Base-by-base conservation (phyloP, 345 rosid genomes). In the Cardiospermum halicacabum region DNA sequence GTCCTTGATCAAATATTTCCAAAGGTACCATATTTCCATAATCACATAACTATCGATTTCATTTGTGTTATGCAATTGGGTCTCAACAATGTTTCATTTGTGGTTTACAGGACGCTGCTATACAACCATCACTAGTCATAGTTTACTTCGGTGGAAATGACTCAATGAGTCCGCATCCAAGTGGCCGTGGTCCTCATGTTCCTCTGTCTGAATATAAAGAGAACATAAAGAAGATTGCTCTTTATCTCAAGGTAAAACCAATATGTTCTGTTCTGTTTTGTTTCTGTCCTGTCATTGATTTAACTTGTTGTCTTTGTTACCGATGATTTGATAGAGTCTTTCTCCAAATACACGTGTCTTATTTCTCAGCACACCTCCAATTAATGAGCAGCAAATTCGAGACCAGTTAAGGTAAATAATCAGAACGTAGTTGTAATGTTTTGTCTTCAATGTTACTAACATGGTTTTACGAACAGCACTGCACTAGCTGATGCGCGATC, bases 71-170 rank as follows among this genome's bases (percentile, higher is more conserved):
- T 13, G 19, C 19, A 22, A 26, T 37, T 58, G 16, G 48, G 27
- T 6, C 3, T 7, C 43, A 21, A 11, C 9, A 5, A 13, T 24
- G 21, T 5, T 48, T 53, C 53, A 15, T 26, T 15, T 21, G 2
- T 18, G 56, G 1, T 25, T 51, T 5, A 51, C 16, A 40, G 98
- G 84, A 84, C 68, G 89, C 85, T 75, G 55, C 62, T 8, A 60
- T 68, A 45, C 97, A 90, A 64, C 98, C 98, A 43, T 75, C 92
- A 4, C 71, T 93, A 79, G 96, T 93, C 66, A 84, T 93, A 40
- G 92, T 93, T 30, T 93, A 93, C 75, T 90, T 93, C 31, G 97
- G 98, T 60, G 98, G 98, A 42, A 93, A 93, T 45, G 98, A 93
- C 72, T 90, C 98, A 26, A 63, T 63, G 82, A 73, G 56, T 22